Evolutionary conservation across 768 basidiomycete genomes (phyloP).

Genomic region (Pleurotus eryngii): DNA sequence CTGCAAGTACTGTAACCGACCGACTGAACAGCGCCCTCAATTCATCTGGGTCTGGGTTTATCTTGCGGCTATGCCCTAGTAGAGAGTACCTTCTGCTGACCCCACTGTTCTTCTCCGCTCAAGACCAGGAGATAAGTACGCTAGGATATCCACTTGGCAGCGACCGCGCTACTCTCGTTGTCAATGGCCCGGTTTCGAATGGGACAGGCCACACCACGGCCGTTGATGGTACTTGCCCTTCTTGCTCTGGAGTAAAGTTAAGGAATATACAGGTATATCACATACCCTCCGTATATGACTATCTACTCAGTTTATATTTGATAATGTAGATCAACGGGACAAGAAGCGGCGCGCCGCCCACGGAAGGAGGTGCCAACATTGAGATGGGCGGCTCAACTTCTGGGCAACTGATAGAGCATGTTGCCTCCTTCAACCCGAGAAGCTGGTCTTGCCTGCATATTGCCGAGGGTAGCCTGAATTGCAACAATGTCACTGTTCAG

Average conservation of each 20-base stretch:
- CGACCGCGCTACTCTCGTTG: slow-evolving; percentile 65
- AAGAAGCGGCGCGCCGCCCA: slow-evolving; percentile 49
- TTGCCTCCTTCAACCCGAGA: slow-evolving; percentile 72
- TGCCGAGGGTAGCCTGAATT: slow-evolving; percentile 62
- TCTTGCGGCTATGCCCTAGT: slow-evolving; percentile 62
- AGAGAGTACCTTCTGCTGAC: slow-evolving; percentile 60
- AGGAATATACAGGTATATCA: slow-evolving; percentile 66
- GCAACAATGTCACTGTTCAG: slow-evolving; percentile 62
- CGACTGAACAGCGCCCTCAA: slow-evolving; percentile 64
- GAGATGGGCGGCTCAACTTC: slow-evolving; percentile 80
- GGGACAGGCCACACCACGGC: slow-evolving; percentile 72
- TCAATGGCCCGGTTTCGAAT: slow-evolving; percentile 59
- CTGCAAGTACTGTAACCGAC: slow-evolving; percentile 58
- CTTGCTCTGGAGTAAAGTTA: slow-evolving; percentile 57
- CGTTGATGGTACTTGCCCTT: slow-evolving; percentile 60
- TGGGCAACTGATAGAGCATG: slow-evolving; percentile 73
- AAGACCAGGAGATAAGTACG: slow-evolving; percentile 81
- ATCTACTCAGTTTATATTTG: neutral
- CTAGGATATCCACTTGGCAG: slow-evolving; percentile 68
- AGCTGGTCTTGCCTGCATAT: slow-evolving; percentile 85
- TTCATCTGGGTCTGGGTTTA: slow-evolving; percentile 63
- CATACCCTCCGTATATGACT: neutral
- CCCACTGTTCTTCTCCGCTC: slow-evolving; percentile 62
- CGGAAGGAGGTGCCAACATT: slow-evolving; percentile 70
- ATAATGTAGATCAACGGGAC: slow-evolving; percentile 66